Base-by-base conservation (phyloP, 768 basidiomycete species). In the Phylloporus arenicola region DNA sequence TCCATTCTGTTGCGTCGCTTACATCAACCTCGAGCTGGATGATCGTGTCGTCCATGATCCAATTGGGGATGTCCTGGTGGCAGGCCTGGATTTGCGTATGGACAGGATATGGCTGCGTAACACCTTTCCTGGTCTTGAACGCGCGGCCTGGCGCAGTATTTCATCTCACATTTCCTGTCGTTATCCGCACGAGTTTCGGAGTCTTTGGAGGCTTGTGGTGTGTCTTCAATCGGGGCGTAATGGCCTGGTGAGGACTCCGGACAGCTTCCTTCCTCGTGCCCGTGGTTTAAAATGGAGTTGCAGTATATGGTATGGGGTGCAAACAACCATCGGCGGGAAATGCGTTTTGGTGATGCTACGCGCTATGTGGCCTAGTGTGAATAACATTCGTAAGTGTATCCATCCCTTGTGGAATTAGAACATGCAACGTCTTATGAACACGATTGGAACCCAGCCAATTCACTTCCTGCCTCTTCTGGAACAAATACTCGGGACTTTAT, bases 21-120 rank as follows among this genome's bases (percentile, higher is more conserved):
- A 49, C 52, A 12, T 43, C 38, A 9, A 29, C 40, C 30, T 53
- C 31, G 48, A 85, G 82, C 52, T 86, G 82, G 84, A 83, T 83
- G 83, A 86, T 87, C 52, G 83, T 77, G 0, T 85, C 83, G 25
- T 82, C 83, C 12, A 86, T 88, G 85, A 76, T 83, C 29, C 79
- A 84, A 53, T 67, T 81, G 25, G 83, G 84, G 3, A 75, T 89
- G 27, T 83, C 83, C 0, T 89, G 86, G 86, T 90, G 86, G 86
- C 84, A 89, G 64, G 83, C 88, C 14, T 87, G 88, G 85, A 75
- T 91, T 46, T 88, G 83, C 52, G 84, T 85, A 12, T 86, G 82
- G 84, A 56, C 85, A 31, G 82, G 74, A 41, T 86, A 74, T 64
- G 78, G 62, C 1, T 52, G 81, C 49, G 79, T 79, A 19, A 81